Evolutionary conservation across 345 rosid genomes (phyloP).

Genomic region (Bruguiera sexangula): DNA sequence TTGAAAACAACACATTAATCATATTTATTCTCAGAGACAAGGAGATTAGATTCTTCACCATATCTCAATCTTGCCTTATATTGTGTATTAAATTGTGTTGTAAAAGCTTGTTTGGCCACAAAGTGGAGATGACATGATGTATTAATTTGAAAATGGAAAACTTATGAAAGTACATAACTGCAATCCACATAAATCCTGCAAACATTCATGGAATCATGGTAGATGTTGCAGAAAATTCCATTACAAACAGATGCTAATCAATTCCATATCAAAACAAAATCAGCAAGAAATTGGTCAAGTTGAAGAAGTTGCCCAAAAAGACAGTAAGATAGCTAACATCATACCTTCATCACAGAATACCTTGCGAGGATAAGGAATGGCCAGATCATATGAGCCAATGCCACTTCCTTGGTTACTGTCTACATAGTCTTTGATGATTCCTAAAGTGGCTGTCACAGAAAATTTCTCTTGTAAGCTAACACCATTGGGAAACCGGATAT

Average conservation of each 20-base stretch:
- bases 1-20: no score
- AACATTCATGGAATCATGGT: background rate
- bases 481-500: constrained; percentile 70
- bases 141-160: no score
- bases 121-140: no score
- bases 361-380: constrained; percentile 85
- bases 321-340: constrained; percentile 5
- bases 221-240: background rate
- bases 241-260: background rate
- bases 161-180: no score
- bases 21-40: no score
- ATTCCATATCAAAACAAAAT: background rate
- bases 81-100: no score
- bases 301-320: background rate
- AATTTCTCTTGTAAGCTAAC: constrained; percentile 69
- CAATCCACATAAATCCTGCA: background rate
- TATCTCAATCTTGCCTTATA: no score
- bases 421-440: constrained; percentile 68
- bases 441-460: constrained; percentile 48
- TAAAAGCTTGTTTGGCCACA: no score
- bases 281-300: background rate
- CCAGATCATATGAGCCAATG: constrained; percentile 63
- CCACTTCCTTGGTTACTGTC: constrained; percentile 48
- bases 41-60: no score
- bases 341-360: constrained; percentile 76